These are phyloP conservation scores for Punctularia strigosozonata DNA, from an alignment of 768 basidiomycete species.

Conservation along the genomic window DNA sequence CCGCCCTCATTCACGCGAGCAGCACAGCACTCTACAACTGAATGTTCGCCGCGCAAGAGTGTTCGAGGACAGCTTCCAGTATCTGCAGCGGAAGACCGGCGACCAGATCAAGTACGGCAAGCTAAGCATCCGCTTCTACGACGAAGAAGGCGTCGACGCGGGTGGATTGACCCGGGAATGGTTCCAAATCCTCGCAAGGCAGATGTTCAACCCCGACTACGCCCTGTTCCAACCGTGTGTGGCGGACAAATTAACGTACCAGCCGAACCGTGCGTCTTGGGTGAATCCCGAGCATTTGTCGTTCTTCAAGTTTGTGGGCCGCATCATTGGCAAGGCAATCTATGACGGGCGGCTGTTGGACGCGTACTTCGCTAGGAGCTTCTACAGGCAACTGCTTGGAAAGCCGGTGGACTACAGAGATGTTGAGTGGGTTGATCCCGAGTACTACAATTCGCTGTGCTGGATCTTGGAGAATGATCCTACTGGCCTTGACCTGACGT, in stretches of 20 bases:
- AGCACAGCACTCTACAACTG: conserved; percentile 73
- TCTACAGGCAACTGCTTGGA: conserved; percentile 91
- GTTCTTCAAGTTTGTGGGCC: conserved; percentile 98
- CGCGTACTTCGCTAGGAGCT: conserved; percentile 93
- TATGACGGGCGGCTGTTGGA: conserved; percentile 94
- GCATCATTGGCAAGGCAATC: conserved; percentile 95
- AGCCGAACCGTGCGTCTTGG: conserved; percentile 88
- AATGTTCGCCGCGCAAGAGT: conserved; percentile 86
- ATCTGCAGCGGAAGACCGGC: conserved; percentile 79
- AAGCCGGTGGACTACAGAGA: conserved; percentile 93
- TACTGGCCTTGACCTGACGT: conserved; percentile 74
- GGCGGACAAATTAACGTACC: conserved; percentile 89
- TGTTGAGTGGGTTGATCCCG: conserved; percentile 96
- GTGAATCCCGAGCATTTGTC: conserved; percentile 93
- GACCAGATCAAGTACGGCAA: conserved; percentile 98
- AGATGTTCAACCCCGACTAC: conserved; percentile 99
- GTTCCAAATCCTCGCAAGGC: conserved; percentile 95
- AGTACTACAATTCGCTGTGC: conserved; percentile 94
- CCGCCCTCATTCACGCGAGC: conserved; percentile 68
- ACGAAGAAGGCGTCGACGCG: conserved; percentile 97
- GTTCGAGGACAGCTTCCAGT: conserved; percentile 95
- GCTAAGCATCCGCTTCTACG: conserved; percentile 89
- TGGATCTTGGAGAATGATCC: conserved; percentile 99
- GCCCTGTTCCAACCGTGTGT: conserved; percentile 97
- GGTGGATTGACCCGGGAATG: conserved; percentile 97